Evolutionary conservation across 192 early-diverging fungal species (phyloP).

Genomic region (Lunasporangiospora selenospora): DNA sequence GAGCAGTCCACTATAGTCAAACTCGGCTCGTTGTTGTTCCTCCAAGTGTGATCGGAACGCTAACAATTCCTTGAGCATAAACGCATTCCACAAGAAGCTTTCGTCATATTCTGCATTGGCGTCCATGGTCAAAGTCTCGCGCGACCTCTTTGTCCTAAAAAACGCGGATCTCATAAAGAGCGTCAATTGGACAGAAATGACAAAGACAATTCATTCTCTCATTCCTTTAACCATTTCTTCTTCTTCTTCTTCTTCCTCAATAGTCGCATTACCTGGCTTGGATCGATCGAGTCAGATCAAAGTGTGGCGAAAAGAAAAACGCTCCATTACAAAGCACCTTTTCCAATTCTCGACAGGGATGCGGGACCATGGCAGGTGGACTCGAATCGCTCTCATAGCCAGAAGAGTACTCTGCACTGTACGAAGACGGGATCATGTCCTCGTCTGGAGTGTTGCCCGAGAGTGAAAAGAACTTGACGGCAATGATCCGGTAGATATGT

Average conservation of each 20-base stretch:
- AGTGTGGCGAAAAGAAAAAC: slow-evolving; percentile 92
- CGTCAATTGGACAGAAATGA: neutral
- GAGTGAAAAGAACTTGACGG: slow-evolving; percentile 83
- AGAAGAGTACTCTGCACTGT: slow-evolving; percentile 44
- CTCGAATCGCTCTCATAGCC: slow-evolving; percentile 51
- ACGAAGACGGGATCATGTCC: slow-evolving; percentile 46
- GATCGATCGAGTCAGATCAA: slow-evolving; percentile 86
- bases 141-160: slow-evolving; percentile 47
- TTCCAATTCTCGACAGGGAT: slow-evolving; percentile 80
- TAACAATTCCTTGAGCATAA: slow-evolving; percentile 81
- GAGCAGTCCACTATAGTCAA: slow-evolving; percentile 81
- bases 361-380: slow-evolving; percentile 54
- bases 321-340: slow-evolving; percentile 85
- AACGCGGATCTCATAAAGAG: neutral
- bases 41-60: slow-evolving; percentile 82
- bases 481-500: slow-evolving; percentile 72
- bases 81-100: slow-evolving; percentile 93
- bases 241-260: neutral
- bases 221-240: neutral
- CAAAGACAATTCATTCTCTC: no score
- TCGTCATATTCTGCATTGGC: slow-evolving; percentile 66
- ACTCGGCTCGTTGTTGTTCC: slow-evolving; percentile 60
- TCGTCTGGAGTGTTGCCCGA: slow-evolving; percentile 76
- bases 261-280: slow-evolving; percentile 66
- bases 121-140: slow-evolving; percentile 50